A percentile compares a stretch with the other conserved stretches of the same genome.
Conservation (phyloP, 2,329 filamentous ascomycete species). For the Ophiosphaerella narmari region DNA sequence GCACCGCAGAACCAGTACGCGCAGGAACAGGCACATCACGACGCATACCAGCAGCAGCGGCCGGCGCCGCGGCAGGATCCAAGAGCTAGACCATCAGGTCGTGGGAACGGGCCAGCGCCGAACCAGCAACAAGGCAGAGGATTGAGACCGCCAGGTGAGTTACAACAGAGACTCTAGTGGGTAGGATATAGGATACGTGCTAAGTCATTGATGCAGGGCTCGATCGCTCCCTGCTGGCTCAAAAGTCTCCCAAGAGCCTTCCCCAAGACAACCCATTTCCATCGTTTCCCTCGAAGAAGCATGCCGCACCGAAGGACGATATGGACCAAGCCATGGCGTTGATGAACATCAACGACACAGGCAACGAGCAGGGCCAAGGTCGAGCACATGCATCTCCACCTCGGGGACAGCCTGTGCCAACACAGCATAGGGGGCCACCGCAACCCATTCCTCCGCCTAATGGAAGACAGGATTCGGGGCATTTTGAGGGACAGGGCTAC, state of each 20-base stretch:
- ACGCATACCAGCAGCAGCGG: conserved; percentile 29
- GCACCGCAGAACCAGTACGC: conserved; percentile 26
- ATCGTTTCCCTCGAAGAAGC: conserved; percentile 47
- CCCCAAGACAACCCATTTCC: conserved; percentile 56
- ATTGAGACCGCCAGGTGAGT: conserved; percentile 36
- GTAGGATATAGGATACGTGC: neutral
- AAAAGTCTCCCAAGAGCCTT: conserved; percentile 29
- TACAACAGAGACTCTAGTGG: neutral
- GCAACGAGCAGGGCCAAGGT: conserved; percentile 17
- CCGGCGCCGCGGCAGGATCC: conserved; percentile 34
- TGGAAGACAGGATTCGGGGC: conserved; percentile 42
- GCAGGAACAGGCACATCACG: conserved; percentile 33
- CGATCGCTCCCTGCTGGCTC: conserved; percentile 37
- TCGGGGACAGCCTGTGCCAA: conserved; percentile 28
- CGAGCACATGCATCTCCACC: conserved; percentile 22
- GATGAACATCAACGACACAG: conserved; percentile 36
- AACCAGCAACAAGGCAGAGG: conserved; percentile 28
- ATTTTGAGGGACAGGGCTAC: conserved; percentile 35
- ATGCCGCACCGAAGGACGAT: conserved; percentile 16
- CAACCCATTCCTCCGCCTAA: conserved; percentile 24
- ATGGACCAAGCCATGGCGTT: conserved; percentile 43
- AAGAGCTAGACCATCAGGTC: conserved; percentile 28
- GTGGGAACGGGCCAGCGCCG: conserved; percentile 26
- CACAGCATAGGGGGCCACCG: conserved; percentile 26
- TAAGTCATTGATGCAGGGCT: conserved; percentile 27